phyloP scores from a whole-genome alignment of 1,284 basidiomycete species.

The Cryptococcus sp. region DNA sequence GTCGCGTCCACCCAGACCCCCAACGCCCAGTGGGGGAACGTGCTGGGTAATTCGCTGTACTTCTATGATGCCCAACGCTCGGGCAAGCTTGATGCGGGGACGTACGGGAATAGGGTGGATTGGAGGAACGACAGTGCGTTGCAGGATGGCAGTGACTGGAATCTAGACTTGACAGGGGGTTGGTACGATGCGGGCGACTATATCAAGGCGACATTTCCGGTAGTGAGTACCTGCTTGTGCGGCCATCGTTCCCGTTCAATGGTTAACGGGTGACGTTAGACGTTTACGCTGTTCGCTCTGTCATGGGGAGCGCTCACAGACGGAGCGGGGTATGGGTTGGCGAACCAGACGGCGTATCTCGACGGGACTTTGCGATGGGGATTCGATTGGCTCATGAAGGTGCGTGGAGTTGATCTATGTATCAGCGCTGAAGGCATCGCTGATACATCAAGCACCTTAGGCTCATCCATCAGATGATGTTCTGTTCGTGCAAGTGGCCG shows the following conservation, averaged over 20 bases:
- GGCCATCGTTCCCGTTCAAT: not conserved
- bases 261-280: slow-evolving; percentile 27
- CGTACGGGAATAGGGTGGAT: slow-evolving; percentile 63
- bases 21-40: slow-evolving; percentile 72
- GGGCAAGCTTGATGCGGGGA: slow-evolving; percentile 61
- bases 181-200: slow-evolving; percentile 84
- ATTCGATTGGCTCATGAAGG: slow-evolving; percentile 85
- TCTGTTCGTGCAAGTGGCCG: slow-evolving; percentile 74
- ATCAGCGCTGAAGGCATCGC: not conserved
- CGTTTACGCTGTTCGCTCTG: slow-evolving; percentile 73
- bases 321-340: slow-evolving; percentile 74
- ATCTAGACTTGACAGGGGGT: slow-evolving; percentile 74
- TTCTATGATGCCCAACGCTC: slow-evolving; percentile 91
- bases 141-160: slow-evolving; percentile 70
- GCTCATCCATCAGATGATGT: slow-evolving; percentile 72
- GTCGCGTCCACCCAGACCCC: slow-evolving; percentile 56
- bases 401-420: slow-evolving; percentile 34
- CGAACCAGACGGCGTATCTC: slow-evolving; percentile 82
- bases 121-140: slow-evolving; percentile 82
- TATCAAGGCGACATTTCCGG: slow-evolving; percentile 77
- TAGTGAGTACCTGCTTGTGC: slow-evolving; percentile 52
- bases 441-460: slow-evolving; percentile 48
- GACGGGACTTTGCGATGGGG: slow-evolving; percentile 85
- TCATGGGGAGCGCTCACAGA: slow-evolving; percentile 83
- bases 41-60: slow-evolving; percentile 75